phyloP scores from a whole-genome alignment of 2,329 filamentous ascomycete species.

The Neonectria magnoliae region DNA sequence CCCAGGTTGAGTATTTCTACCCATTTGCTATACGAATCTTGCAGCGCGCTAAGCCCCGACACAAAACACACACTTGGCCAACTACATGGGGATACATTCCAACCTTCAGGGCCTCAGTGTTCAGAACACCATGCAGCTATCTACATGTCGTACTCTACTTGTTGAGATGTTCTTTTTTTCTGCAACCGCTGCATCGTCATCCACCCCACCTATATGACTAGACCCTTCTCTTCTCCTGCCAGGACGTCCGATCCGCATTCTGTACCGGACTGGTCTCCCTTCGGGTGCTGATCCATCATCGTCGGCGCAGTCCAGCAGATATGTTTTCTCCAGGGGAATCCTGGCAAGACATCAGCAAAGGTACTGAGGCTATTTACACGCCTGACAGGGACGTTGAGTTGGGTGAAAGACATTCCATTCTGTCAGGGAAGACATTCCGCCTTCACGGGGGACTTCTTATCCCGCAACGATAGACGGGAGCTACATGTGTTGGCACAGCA shows the following conservation, averaged over 20 bases:
- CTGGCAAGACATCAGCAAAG: neutral
- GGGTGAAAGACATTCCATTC: neutral
- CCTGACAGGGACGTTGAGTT: neutral
- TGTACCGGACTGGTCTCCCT: neutral
- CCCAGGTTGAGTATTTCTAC: constrained; percentile 9
- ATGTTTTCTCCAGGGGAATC: neutral
- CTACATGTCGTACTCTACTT: neutral
- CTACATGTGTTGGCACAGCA: neutral
- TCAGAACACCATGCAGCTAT: neutral
- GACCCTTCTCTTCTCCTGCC: neutral
- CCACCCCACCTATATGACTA: neutral
- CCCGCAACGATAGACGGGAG: neutral
- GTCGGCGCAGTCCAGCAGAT: neutral
- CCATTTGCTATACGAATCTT: constrained; percentile 24
- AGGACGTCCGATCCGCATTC: neutral
- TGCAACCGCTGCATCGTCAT: constrained; percentile 1
- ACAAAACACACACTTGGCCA: neutral
- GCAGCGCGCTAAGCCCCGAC: constrained; percentile 19
- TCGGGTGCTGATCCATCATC: neutral
- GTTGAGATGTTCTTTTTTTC: neutral
- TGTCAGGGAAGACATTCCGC: neutral
- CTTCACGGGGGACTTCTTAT: neutral
- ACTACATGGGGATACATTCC: neutral
- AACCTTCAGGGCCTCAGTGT: neutral
- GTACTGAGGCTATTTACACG: neutral